Percentiles rank a stretch among this genome's conserved stretches.
These are phyloP conservation scores for Salicornia ramosissima DNA, from an alignment of 148 eudicot species.

Conservation along the genomic window DNA sequence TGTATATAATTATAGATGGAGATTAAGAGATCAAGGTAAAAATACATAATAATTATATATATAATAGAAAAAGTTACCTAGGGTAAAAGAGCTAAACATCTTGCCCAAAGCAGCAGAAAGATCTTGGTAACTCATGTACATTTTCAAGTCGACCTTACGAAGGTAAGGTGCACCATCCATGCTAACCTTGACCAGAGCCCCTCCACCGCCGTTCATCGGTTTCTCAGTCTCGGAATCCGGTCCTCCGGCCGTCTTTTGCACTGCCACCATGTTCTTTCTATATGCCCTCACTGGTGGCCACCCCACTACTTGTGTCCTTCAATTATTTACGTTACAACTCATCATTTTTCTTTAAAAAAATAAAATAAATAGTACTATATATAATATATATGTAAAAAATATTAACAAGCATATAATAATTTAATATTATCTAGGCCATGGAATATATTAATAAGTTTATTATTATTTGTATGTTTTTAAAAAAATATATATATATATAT, in stretches of 20 bases:
- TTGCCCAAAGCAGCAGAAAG: conserved; percentile 75
- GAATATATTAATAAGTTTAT: too few species aligned
- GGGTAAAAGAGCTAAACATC: conserved; percentile 80
- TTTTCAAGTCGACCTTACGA: conserved; percentile 75
- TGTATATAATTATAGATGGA: too few species aligned
- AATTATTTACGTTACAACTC: neutral
- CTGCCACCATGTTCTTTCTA: conserved; percentile 69
- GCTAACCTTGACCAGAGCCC: conserved; percentile 74
- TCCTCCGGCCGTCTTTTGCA: conserved; percentile 41
- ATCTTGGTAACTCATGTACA: conserved; percentile 65
- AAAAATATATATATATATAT: too few species aligned
- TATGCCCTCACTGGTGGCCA: conserved; percentile 87
- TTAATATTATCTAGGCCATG: too few species aligned
- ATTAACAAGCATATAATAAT: too few species aligned
- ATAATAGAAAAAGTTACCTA: conserved; percentile 30
- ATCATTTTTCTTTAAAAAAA: too few species aligned
- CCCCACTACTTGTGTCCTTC: conserved; percentile 83
- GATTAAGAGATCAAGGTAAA: too few species aligned
- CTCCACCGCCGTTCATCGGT: conserved; percentile 23
- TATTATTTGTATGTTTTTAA: too few species aligned
- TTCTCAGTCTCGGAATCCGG: conserved; percentile 29
- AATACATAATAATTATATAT: too few species aligned
- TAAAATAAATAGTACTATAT: too few species aligned
- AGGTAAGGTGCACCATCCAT: conserved; percentile 92
- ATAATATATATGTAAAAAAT: too few species aligned